Evolutionary conservation across 2,329 filamentous ascomycete genomes (phyloP).

Genomic region (Phoma sp.): DNA sequence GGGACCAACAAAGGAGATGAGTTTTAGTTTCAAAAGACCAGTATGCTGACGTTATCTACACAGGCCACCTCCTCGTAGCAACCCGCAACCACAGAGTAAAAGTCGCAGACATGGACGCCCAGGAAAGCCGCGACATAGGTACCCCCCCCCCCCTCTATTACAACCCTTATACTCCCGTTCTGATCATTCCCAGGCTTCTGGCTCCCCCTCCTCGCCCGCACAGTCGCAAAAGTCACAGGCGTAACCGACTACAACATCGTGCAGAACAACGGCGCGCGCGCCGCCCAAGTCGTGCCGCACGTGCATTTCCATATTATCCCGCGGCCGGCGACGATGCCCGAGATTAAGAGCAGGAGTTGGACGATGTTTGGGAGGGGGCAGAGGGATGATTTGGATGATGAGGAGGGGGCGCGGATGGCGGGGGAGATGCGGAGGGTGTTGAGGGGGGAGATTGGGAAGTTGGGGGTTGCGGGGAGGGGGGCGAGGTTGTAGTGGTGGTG

Average conservation of each 20-base stretch:
- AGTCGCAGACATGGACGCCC: constrained; percentile 71
- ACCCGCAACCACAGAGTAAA: constrained; percentile 80
- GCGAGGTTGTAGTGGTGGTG: constrained; percentile 2
- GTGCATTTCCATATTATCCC: constrained; percentile 96
- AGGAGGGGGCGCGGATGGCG: constrained; percentile 70
- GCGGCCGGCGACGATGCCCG: constrained; percentile 65
- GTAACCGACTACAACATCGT: constrained; percentile 93
- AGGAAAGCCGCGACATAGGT: constrained; percentile 73
- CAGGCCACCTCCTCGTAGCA: constrained; percentile 77
- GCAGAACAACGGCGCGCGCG: constrained; percentile 90
- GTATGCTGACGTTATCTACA: not conserved
- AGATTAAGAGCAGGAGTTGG: constrained; percentile 69
- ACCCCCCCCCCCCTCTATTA: too few species aligned
- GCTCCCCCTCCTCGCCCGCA: constrained; percentile 76
- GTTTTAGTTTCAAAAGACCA: not conserved
- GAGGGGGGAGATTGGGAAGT: constrained; percentile 44
- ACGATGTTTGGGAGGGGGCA: constrained; percentile 82
- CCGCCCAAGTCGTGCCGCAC: constrained; percentile 91
- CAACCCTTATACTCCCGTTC: too few species aligned
- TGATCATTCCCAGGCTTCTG: constrained; percentile 60
- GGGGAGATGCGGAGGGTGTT: constrained; percentile 55
- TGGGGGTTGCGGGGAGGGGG: constrained; percentile 20
- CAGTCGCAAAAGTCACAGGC: constrained; percentile 72
- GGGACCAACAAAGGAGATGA: too few species aligned
- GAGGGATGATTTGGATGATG: constrained; percentile 77